Evolutionary conservation across 768 basidiomycete genomes (phyloP).

Genomic region (Mycena latifolia): DNA sequence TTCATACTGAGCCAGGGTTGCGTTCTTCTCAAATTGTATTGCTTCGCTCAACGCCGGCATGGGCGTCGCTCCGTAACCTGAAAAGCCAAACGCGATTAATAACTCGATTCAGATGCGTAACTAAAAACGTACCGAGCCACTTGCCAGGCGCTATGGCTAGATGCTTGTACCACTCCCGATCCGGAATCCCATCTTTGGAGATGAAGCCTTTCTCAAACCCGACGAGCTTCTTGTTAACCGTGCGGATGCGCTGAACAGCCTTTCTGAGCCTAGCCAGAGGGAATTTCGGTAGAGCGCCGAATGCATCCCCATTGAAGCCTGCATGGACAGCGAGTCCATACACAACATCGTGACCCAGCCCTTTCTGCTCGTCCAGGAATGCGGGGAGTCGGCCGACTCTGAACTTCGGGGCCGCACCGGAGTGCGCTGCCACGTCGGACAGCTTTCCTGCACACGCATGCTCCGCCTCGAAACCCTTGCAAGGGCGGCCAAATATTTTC

Average conservation of each 20-base stretch:
- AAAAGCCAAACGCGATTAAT: slow-evolving; percentile 2
- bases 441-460: slow-evolving; percentile 17
- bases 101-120: not conserved
- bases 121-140: slow-evolving; percentile 68
- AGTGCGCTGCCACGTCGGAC: not conserved
- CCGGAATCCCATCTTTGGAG: slow-evolving; percentile 79
- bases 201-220: slow-evolving; percentile 87
- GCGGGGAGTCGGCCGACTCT: slow-evolving; percentile 43
- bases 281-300: slow-evolving; percentile 30
- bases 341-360: slow-evolving; percentile 13
- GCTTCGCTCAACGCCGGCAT: slow-evolving; percentile 86
- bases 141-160: slow-evolving; percentile 90
- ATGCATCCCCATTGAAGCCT: slow-evolving; percentile 12
- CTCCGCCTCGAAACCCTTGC: slow-evolving; percentile 17
- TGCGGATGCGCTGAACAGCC: slow-evolving; percentile 69
- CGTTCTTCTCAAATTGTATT: slow-evolving; percentile 75
- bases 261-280: slow-evolving; percentile 61
- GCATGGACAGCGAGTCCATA: slow-evolving; percentile 24
- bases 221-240: slow-evolving; percentile 74
- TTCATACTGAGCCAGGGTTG: slow-evolving; percentile 71
- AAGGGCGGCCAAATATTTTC: slow-evolving; percentile 46
- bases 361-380: slow-evolving; percentile 41
- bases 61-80: slow-evolving; percentile 89
- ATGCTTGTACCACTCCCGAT: slow-evolving; percentile 89
- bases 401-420: slow-evolving; percentile 25